Conservation (phyloP, 202 grass and related monocot species). For the Eragrostis tef region DNA sequence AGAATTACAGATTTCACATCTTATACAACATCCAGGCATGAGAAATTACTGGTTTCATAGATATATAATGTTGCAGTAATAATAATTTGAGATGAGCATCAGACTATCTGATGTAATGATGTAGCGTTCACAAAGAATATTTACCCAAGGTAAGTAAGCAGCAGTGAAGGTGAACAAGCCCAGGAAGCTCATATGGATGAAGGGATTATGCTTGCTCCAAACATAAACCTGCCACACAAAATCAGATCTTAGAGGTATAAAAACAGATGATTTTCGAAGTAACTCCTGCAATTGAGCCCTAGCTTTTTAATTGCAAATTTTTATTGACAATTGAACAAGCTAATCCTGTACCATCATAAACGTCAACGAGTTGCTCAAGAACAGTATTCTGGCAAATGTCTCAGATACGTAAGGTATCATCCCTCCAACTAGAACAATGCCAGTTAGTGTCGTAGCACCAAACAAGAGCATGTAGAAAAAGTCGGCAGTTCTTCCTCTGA, state of each 20-base stretch:
- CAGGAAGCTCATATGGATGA: conserved; percentile 98
- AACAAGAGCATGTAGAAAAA: conserved; percentile 99
- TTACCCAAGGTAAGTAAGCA: conserved; percentile 96
- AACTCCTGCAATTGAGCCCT: not conserved
- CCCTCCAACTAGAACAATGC: conserved; percentile 88
- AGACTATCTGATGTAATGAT: not conserved
- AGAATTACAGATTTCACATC: conserved; percentile 25
- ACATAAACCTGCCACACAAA: conserved; percentile 80
- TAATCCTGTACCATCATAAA: conserved; percentile 90
- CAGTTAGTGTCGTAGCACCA: conserved; percentile 85
- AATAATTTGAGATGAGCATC: conserved; percentile 37
- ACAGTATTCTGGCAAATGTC: conserved; percentile 89
- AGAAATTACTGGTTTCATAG: conserved; percentile 1
- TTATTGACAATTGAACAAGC: conserved; percentile 24
- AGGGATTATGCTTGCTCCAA: conserved; percentile 99
- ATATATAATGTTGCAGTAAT: not conserved
- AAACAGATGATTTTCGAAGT: not conserved
- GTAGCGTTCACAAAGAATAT: not conserved
- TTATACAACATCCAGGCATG: not conserved
- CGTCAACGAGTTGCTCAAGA: conserved; percentile 97
- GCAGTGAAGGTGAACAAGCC: conserved; percentile 98
- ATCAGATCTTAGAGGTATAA: conserved; percentile 34
- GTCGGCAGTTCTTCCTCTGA: conserved; percentile 97
- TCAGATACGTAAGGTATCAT: conserved; percentile 96
- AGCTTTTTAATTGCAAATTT: not conserved